Percentiles rank a stretch among this genome's conserved stretches.
Conservation (phyloP, 805 yeast genomes). For the Starmerella bacillaris region DNA sequence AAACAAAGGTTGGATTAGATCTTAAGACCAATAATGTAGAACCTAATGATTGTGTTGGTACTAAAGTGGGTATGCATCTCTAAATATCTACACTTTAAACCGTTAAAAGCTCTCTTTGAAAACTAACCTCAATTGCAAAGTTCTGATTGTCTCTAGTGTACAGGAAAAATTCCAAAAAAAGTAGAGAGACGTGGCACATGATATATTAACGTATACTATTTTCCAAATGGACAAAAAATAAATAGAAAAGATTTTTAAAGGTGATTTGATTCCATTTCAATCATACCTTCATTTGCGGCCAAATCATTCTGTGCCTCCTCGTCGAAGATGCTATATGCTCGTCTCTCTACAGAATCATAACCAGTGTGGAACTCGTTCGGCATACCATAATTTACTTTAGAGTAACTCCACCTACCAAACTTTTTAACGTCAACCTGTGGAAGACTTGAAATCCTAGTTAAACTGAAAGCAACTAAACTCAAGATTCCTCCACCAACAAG, state of each 20-base stretch:
- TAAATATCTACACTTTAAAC: too few relatives aligned
- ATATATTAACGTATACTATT: background rate
- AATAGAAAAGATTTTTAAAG: background rate
- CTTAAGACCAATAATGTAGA: too few relatives aligned
- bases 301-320: conserved; percentile 11
- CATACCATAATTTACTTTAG: conserved; percentile 22
- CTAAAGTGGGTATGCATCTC: too few relatives aligned
- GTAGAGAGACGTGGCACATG: too few relatives aligned
- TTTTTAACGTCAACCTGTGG: conserved; percentile 33
- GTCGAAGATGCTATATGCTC: conserved; percentile 7
- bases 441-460: conserved; percentile 44
- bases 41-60: too few relatives aligned
- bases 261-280: conserved; percentile 1
- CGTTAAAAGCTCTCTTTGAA: too few relatives aligned
- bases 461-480: conserved; percentile 49
- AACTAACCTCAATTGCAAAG: too few relatives aligned
- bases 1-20: too few relatives aligned
- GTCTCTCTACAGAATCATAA: conserved; percentile 1
- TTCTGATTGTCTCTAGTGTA: too few relatives aligned
- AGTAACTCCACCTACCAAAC: conserved; percentile 28
- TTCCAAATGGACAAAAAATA: background rate
- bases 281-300: conserved; percentile 2
- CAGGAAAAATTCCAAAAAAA: too few relatives aligned
- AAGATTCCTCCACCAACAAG: conserved; percentile 85
- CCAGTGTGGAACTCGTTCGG: background rate